phyloP scores from a whole-genome alignment of 352 stramenopile genomes.

The Phytopythium mirpurense region DNA sequence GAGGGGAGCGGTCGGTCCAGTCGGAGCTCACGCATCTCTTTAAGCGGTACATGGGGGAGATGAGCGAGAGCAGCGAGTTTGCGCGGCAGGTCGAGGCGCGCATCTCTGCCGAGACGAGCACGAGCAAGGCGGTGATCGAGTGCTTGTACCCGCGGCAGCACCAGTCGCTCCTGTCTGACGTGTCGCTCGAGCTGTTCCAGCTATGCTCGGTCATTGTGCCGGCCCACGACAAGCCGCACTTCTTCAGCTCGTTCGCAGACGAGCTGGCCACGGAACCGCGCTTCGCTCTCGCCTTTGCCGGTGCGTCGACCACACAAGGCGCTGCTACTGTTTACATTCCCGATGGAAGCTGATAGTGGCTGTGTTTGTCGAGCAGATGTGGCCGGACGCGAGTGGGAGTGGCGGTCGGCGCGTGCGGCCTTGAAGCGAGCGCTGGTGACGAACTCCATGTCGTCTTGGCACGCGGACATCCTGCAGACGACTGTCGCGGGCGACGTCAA shows the following conservation, averaged over 20 bases:
- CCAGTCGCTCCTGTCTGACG: constrained; percentile 21
- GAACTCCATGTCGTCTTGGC: constrained; percentile 15
- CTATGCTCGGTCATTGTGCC: constrained; percentile 26
- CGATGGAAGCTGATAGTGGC: constrained; percentile 1
- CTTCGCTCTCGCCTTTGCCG: constrained; percentile 43
- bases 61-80: constrained; percentile 34
- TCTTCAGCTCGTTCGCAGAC: constrained; percentile 29
- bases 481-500: constrained; percentile 36
- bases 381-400: constrained; percentile 42
- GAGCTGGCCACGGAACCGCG: constrained; percentile 22
- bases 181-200: constrained; percentile 30
- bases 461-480: constrained; percentile 27
- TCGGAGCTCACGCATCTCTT: constrained; percentile 23
- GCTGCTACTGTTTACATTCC: background rate
- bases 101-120: constrained; percentile 16
- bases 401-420: constrained; percentile 30
- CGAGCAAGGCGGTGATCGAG: constrained; percentile 31
- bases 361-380: constrained; percentile 15
- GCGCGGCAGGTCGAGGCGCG: constrained; percentile 16
- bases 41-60: constrained; percentile 32
- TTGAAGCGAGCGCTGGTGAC: constrained; percentile 26
- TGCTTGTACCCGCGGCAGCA: constrained; percentile 40
- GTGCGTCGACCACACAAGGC: constrained; percentile 11
- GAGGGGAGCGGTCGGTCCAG: background rate
- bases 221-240: constrained; percentile 21